Conservation (phyloP, 164 flowering plant genomes). For the Euptelea pleiosperma region DNA sequence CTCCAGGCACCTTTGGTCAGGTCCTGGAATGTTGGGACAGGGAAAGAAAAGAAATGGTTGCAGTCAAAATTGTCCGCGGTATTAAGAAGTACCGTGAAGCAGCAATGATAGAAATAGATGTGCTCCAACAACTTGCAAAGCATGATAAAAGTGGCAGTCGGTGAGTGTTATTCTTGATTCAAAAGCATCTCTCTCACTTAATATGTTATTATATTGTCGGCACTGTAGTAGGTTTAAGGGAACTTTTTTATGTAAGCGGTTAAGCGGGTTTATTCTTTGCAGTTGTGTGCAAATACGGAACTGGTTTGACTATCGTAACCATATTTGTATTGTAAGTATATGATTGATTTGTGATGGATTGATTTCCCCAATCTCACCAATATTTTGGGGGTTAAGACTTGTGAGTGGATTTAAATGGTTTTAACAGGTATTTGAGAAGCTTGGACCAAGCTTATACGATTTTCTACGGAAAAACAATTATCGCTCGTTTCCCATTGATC, state of each 20-base stretch:
- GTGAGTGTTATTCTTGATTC: slow-evolving; percentile 38
- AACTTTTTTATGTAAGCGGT: slow-evolving; percentile 28
- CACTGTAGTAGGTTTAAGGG: slow-evolving; percentile 14
- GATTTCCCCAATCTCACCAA: slow-evolving; percentile 57
- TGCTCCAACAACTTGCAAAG: slow-evolving; percentile 76
- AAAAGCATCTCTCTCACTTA: neutral
- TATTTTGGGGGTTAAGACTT: slow-evolving; percentile 56
- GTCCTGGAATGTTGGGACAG: slow-evolving; percentile 97
- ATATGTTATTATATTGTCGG: neutral
- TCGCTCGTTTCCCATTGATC: slow-evolving; percentile 99
- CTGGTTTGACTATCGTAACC: slow-evolving; percentile 99
- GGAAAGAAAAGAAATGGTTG: slow-evolving; percentile 88
- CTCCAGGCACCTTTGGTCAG: slow-evolving; percentile 94
- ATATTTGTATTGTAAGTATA: slow-evolving; percentile 99
- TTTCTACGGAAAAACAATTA: slow-evolving; percentile 99
- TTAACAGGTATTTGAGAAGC: slow-evolving; percentile 99
- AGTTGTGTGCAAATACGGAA: slow-evolving; percentile 99
- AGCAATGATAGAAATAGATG: slow-evolving; percentile 96
- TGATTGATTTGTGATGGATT: slow-evolving; percentile 55
- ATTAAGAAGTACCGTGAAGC: slow-evolving; percentile 92
- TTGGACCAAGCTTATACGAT: slow-evolving; percentile 99
- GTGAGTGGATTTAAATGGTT: slow-evolving; percentile 84
- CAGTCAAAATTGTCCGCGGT: slow-evolving; percentile 88
- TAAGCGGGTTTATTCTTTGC: slow-evolving; percentile 92
- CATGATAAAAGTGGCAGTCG: slow-evolving; percentile 78